Evolutionary conservation across 192 early-diverging fungal genomes (phyloP), one percentile per base, ranked within the genome.

Genomic region (Borealophlyctis nickersoniae): DNA sequence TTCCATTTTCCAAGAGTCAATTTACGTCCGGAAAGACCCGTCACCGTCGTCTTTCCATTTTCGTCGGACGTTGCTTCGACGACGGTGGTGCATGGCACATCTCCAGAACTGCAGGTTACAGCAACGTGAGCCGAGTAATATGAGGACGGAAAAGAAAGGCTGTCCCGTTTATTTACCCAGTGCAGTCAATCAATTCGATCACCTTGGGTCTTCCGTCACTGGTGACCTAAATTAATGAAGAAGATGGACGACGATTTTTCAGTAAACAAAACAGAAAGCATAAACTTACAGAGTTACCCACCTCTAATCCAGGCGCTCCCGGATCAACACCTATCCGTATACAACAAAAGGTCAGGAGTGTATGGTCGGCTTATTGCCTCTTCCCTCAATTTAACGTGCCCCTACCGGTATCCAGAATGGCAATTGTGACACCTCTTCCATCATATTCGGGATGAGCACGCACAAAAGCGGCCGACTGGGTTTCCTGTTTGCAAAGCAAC

Each of bases 381-480:
- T n/a, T n/a, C n/a, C n/a, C n/a, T n/a, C n/a, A n/a, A n/a, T n/a
- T n/a, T n/a, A n/a, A n/a, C n/a, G n/a, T n/a, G n/a, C n/a, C n/a
- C n/a, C n/a, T n/a, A n/a, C 93, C 93, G 1, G 94, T 94, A 70
- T 98, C 95, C 22, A 98, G 80, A 57, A 95, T 87, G 30, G 94
- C 96, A 61, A 95, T 86, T 9, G 94, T 86, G 13, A 88, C 88
- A 34, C 88, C 88, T 52, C 96, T 84, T 3, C 96, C 96, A 62
- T 98, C 95, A 73, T 87, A 95, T 45, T 80, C 79, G 24, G 92
- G 86, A 62, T 89, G 78, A 77, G 92, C 90, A 69, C 84, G 84
- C 52, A 94, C 66, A 73, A 91, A 96, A 13, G 86, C 72, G 28
- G 84, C 84, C 0, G 89, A 91, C 73, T 95, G 88, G 4, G 94